Conservation (phyloP, 768 basidiomycete species). For the Leccinellum rugosiceps region DNA sequence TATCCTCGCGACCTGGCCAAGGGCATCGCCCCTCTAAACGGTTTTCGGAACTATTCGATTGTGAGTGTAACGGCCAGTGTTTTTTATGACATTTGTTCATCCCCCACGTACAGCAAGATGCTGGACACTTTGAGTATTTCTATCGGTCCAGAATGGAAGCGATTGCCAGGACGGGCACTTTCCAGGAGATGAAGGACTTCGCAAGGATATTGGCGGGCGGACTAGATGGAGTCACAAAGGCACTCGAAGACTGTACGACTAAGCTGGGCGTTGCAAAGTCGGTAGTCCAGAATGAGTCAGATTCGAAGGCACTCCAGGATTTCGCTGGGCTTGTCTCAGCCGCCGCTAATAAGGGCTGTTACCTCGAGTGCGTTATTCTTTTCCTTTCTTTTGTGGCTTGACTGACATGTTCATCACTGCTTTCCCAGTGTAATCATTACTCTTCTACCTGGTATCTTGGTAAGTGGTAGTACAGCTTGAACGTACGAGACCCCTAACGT, state of each 20-base stretch:
- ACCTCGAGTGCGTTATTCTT: conserved; percentile 3
- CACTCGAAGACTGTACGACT: neutral
- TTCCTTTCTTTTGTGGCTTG: neutral
- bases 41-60: conserved; percentile 7
- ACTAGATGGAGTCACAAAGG: neutral
- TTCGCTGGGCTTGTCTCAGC: neutral
- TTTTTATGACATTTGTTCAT: neutral
- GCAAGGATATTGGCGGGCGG: neutral
- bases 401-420: neutral
- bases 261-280: neutral
- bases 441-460: conserved; percentile 5
- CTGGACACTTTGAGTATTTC: conserved; percentile 2
- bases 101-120: neutral
- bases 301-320: neutral
- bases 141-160: neutral
- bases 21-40: neutral
- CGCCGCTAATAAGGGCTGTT: neutral
- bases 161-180: neutral
- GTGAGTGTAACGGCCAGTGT: neutral
- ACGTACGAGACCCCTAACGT: neutral
- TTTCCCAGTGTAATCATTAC: neutral
- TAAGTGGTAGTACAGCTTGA: neutral
- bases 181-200: neutral
- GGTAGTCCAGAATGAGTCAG: neutral
- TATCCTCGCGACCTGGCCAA: conserved; percentile 2